Conservation (phyloP, 1,284 basidiomycete genomes). For the Ganoderma multipileum region DNA sequence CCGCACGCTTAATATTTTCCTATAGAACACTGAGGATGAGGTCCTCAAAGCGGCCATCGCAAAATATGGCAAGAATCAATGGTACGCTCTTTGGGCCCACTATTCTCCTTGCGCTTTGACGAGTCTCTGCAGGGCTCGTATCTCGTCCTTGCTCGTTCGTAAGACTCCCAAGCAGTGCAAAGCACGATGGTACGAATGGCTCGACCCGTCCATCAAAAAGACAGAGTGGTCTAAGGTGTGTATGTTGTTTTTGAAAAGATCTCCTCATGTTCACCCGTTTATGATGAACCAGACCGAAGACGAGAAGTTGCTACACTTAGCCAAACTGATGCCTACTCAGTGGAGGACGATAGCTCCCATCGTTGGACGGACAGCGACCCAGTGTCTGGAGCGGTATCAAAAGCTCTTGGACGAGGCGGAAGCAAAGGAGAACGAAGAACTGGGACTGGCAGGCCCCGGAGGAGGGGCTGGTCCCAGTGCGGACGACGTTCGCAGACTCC, state of each 20-base stretch:
- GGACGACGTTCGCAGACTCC: slow-evolving; percentile 88
- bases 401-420: slow-evolving; percentile 98
- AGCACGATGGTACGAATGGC: slow-evolving; percentile 99
- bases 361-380: slow-evolving; percentile 98
- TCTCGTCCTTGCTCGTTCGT: slow-evolving; percentile 95
- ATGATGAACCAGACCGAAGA: slow-evolving; percentile 79
- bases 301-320: slow-evolving; percentile 97
- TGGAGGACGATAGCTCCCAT: slow-evolving; percentile 99
- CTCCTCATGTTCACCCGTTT: neutral
- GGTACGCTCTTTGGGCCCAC: slow-evolving; percentile 52
- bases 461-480: slow-evolving; percentile 86
- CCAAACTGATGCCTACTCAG: slow-evolving; percentile 99
- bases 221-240: slow-evolving; percentile 97
- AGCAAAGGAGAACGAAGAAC: slow-evolving; percentile 91
- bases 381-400: slow-evolving; percentile 98
- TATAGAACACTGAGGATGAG: slow-evolving; percentile 93
- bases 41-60: slow-evolving; percentile 97
- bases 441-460: slow-evolving; percentile 85
- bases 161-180: slow-evolving; percentile 99
- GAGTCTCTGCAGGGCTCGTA: slow-evolving; percentile 82
- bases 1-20: slow-evolving; percentile 29
- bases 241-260: slow-evolving; percentile 9
- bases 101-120: slow-evolving; percentile 9
- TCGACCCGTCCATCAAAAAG: slow-evolving; percentile 99
- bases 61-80: slow-evolving; percentile 98